phyloP scores from a whole-genome alignment of 805 yeast genomes.

The Wickerhamiella domercqiae region DNA sequence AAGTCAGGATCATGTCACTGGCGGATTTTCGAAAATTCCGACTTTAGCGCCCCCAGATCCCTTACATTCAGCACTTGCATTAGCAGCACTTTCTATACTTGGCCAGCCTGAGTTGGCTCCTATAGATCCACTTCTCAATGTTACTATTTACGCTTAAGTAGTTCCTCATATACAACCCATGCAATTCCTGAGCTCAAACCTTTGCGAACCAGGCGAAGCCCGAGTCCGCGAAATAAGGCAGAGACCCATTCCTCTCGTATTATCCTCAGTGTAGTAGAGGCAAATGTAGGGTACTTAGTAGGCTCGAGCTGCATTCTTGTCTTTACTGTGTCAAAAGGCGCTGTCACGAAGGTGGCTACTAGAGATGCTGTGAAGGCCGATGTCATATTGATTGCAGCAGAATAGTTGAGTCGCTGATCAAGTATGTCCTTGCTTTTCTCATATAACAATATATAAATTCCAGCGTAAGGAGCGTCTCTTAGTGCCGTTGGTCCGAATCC shows the following conservation, averaged over 20 bases:
- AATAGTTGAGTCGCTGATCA: constrained; percentile 29
- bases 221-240: constrained; percentile 68
- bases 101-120: constrained; percentile 9
- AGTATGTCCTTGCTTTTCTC: constrained; percentile 51
- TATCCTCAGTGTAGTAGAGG: constrained; percentile 28
- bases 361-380: constrained; percentile 74
- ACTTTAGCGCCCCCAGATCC: constrained; percentile 46
- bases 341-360: constrained; percentile 70
- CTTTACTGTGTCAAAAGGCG: constrained; percentile 89
- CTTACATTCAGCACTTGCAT: constrained; percentile 41
- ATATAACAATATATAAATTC: constrained; percentile 72
- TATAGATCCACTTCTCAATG: constrained; percentile 21
- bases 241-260: constrained; percentile 32
- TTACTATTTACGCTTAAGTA: constrained; percentile 27
- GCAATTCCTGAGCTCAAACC: constrained; percentile 88
- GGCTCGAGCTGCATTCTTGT: constrained; percentile 77
- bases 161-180: constrained; percentile 93
- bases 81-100: constrained; percentile 31
- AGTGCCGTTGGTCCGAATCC: constrained; percentile 80
- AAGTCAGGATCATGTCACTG: constrained; percentile 49
- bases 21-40: constrained; percentile 65
- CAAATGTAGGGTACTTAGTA: constrained; percentile 28
- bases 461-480: constrained; percentile 95
- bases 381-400: constrained; percentile 48
- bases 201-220: constrained; percentile 67